Conservation (phyloP, 2,329 filamentous ascomycete species). For the Pseudohalonectria lignicola region DNA sequence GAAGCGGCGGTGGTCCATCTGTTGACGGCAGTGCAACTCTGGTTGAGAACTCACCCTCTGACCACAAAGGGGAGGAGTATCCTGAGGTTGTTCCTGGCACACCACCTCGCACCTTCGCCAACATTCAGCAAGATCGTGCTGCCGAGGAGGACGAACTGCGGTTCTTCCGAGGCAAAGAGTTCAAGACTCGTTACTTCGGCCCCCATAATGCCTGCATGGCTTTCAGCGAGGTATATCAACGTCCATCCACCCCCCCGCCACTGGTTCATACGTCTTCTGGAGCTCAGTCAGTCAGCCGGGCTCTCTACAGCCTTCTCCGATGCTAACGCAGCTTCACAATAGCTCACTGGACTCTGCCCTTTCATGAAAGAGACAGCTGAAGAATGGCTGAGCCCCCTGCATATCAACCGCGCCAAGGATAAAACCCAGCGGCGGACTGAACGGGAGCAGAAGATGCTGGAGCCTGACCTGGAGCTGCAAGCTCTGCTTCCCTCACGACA, state of each 20-base stretch:
- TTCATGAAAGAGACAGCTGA: slow-evolving; percentile 54
- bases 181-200: slow-evolving; percentile 49
- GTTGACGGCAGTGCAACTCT: slow-evolving; percentile 13
- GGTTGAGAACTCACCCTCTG: slow-evolving; percentile 11
- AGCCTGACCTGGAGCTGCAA: slow-evolving; percentile 38
- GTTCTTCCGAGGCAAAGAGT: slow-evolving; percentile 47
- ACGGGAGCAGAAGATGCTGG: slow-evolving; percentile 35
- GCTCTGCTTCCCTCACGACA: slow-evolving; percentile 25
- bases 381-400: slow-evolving; percentile 48
- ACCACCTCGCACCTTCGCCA: slow-evolving; percentile 13
- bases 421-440: slow-evolving; percentile 40
- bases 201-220: slow-evolving; percentile 51
- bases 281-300: no score
- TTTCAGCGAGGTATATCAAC: slow-evolving; percentile 41
- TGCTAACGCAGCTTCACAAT: no score
- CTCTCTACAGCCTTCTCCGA: no score
- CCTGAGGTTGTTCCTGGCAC: slow-evolving; percentile 14
- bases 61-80: slow-evolving; percentile 8
- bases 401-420: slow-evolving; percentile 41
- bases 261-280: no score
- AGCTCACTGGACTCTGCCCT: slow-evolving; percentile 42
- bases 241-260: no score
- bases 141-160: slow-evolving; percentile 41
- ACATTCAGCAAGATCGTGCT: slow-evolving; percentile 16
- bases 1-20: slow-evolving; percentile 5